phyloP scores from a whole-genome alignment of 257 asterid species.

The Fraxinus excelsior region DNA sequence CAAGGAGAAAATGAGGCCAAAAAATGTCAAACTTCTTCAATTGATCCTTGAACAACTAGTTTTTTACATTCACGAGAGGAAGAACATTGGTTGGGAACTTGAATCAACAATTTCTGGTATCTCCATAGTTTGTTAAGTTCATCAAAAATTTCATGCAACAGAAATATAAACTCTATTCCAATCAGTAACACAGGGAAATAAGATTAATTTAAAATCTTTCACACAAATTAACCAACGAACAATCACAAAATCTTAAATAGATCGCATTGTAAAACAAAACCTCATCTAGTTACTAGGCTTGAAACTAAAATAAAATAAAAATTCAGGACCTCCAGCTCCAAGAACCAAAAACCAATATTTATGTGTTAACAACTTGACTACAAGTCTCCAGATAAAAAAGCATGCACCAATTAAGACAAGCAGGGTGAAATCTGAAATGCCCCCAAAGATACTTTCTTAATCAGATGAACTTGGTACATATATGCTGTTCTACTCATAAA shows the following conservation, averaged over 20 bases:
- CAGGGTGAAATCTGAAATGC: conserved; percentile 8
- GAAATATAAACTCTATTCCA: neutral
- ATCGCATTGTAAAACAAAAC: neutral
- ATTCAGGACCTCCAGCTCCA: neutral
- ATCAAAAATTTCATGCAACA: neutral
- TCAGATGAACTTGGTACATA: conserved; percentile 9
- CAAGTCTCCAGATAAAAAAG: conserved; percentile 13
- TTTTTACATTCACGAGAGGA: neutral
- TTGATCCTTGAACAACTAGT: conserved; percentile 17
- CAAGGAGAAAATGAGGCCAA: neutral
- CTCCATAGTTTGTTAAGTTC: neutral
- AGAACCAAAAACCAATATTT: neutral
- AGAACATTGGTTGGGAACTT: neutral
- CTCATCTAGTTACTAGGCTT: neutral
- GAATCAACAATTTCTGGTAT: conserved; percentile 17
- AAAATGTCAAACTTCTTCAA: neutral
- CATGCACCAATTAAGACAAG: conserved; percentile 12
- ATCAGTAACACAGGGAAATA: conserved; percentile 13
- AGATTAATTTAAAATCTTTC: neutral
- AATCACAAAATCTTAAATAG: neutral
- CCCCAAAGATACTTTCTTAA: neutral
- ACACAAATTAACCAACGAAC: neutral
- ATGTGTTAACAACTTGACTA: neutral
- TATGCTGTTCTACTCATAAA: conserved; percentile 3
- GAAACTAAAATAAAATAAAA: neutral